Percentiles rank a stretch among this genome's conserved stretches.
phyloP scores from a whole-genome alignment of 1,284 basidiomycete species.

The Apiotrichum akiyoshidainum region DNA sequence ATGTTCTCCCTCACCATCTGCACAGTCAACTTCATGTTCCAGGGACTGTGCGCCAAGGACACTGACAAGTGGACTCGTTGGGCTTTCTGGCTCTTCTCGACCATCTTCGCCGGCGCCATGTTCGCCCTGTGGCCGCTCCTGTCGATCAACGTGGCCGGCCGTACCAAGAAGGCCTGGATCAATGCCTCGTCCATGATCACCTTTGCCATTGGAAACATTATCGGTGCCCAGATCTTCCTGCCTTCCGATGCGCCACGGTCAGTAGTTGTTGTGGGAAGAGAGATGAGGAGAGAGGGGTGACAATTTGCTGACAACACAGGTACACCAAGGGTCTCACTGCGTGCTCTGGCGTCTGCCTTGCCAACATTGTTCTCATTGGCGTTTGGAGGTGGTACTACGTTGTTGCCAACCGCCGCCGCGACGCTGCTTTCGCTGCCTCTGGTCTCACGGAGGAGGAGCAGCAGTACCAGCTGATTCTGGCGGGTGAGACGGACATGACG shows the following conservation, averaged over 20 bases:
- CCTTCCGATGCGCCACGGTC: constrained; percentile 20
- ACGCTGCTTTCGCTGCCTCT: constrained; percentile 19
- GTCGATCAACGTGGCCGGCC: constrained; percentile 20
- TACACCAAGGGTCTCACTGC: constrained; percentile 23
- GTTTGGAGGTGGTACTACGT: constrained; percentile 27
- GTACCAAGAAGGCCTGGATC: constrained; percentile 27
- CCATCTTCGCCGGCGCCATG: constrained; percentile 17
- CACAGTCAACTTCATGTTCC: constrained; percentile 25
- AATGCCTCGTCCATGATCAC: constrained; percentile 18
- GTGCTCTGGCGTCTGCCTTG: constrained; percentile 18
- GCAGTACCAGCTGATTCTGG: constrained; percentile 23
- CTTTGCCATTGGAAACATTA: constrained; percentile 31
- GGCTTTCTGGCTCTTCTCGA: constrained; percentile 18
- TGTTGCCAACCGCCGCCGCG: constrained; percentile 24
- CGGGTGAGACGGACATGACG: constrained; percentile 31
- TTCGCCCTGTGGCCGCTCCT: constrained; percentile 22
- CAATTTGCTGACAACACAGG: not conserved
- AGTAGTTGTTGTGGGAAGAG: too few species aligned
- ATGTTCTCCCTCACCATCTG: constrained; percentile 16
- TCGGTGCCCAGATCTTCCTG: constrained; percentile 29
- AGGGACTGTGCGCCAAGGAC: constrained; percentile 14
- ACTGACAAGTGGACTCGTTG: constrained; percentile 25
- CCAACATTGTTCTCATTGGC: constrained; percentile 15
- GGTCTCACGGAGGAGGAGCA: constrained; percentile 28
- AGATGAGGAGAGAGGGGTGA: too few species aligned